These are phyloP conservation scores for Yamadazyma sp. DNA, from an alignment of 1,139 yeast genomes.

Conservation along the genomic window DNA sequence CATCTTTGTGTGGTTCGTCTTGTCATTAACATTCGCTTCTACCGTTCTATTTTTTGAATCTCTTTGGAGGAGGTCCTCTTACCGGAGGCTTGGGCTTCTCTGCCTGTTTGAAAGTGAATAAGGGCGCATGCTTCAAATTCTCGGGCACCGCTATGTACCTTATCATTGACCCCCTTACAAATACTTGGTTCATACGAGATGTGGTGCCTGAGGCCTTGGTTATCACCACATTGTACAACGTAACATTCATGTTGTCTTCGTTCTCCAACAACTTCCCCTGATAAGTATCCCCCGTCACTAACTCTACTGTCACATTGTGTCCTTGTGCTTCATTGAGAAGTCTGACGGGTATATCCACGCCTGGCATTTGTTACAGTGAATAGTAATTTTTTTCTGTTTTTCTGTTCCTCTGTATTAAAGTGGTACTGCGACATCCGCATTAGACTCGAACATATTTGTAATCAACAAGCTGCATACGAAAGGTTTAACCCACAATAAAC, in stretches of 20 bases:
- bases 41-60: slow-evolving; percentile 20
- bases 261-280: slow-evolving; percentile 83
- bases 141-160: slow-evolving; percentile 87
- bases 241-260: slow-evolving; percentile 93
- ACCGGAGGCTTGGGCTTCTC: slow-evolving; percentile 71
- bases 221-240: slow-evolving; percentile 76
- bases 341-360: slow-evolving; percentile 76
- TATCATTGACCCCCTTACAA: slow-evolving; percentile 88
- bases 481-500: neutral
- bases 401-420: neutral
- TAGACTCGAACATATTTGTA: neutral
- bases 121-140: slow-evolving; percentile 81
- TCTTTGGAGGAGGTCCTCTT: slow-evolving; percentile 55
- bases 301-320: slow-evolving; percentile 80
- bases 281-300: slow-evolving; percentile 82
- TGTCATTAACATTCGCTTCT: neutral
- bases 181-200: slow-evolving; percentile 79
- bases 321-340: slow-evolving; percentile 89
- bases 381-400: neutral
- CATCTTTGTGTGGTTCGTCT: neutral
- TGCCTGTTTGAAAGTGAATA: slow-evolving; percentile 67
- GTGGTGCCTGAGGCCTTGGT: slow-evolving; percentile 75
- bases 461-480: neutral
- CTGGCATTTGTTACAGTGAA: slow-evolving; percentile 4
- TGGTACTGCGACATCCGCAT: slow-evolving; percentile 1